These are phyloP conservation scores for Xanthoconium stramineum DNA, from an alignment of 768 basidiomycete species.

Conservation along the genomic window DNA sequence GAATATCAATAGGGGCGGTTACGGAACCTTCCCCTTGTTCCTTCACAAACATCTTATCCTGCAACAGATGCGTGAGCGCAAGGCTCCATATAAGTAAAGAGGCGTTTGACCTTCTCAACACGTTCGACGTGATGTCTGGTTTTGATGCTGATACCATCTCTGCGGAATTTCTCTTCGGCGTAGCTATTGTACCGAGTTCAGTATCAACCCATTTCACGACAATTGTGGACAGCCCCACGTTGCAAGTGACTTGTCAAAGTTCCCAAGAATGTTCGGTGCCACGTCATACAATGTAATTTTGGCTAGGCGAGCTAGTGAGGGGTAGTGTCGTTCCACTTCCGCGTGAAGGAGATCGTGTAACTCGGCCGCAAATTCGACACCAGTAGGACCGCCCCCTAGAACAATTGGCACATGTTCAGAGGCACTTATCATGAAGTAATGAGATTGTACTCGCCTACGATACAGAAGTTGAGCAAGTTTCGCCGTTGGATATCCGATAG, in stretches of 20 bases:
- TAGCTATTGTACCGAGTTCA: conserved; percentile 40
- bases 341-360: conserved; percentile 71
- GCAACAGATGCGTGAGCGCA: conserved; percentile 9
- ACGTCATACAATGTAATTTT: conserved; percentile 83
- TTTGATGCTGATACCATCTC: conserved; percentile 71
- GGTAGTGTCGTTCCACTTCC: conserved; percentile 62
- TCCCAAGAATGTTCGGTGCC: conserved; percentile 70
- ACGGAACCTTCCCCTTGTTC: conserved; percentile 65
- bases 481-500: conserved; percentile 71
- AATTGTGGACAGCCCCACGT: conserved; percentile 38
- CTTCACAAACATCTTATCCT: conserved; percentile 68
- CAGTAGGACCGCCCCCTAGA: conserved; percentile 71
- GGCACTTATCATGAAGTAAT: background rate
- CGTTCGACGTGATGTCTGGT: conserved; percentile 72
- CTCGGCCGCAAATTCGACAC: conserved; percentile 83
- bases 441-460: conserved; percentile 61
- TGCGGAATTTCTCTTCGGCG: conserved; percentile 63
- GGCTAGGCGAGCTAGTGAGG: conserved; percentile 57
- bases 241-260: conserved; percentile 66
- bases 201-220: conserved; percentile 1
- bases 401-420: conserved; percentile 4
- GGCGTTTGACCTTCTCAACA: conserved; percentile 50
- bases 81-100: conserved; percentile 6
- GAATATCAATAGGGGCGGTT: conserved; percentile 3
- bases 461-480: conserved; percentile 79